Conservation (phyloP, 345 rosid genomes). For the Heritiera littoralis region DNA sequence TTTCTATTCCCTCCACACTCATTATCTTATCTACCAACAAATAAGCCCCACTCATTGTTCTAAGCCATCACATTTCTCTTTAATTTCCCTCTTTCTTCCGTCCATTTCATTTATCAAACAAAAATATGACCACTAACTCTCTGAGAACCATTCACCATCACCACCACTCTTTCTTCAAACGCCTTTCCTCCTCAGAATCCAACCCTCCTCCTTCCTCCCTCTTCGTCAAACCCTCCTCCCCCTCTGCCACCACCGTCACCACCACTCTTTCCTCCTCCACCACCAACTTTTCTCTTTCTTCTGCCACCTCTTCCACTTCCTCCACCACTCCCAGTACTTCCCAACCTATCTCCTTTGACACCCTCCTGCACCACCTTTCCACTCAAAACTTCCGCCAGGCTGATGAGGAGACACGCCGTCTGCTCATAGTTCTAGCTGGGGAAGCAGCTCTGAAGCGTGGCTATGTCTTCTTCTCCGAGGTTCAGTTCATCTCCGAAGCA, state of each 20-base stretch:
- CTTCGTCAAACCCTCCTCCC: slow-evolving; percentile 38
- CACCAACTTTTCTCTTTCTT: slow-evolving; percentile 19
- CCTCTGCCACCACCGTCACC: slow-evolving; percentile 18
- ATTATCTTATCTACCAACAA: slow-evolving; percentile 25
- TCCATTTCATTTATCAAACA: no score
- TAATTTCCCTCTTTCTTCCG: no score
- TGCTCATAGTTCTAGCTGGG: slow-evolving; percentile 75
- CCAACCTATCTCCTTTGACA: slow-evolving; percentile 52
- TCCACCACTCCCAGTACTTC: slow-evolving; percentile 33
- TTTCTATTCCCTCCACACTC: neutral
- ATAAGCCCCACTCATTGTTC: no score
- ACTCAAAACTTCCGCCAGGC: slow-evolving; percentile 74
- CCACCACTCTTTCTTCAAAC: slow-evolving; percentile 21
- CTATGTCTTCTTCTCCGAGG: slow-evolving; percentile 96
- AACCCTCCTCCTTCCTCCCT: slow-evolving; percentile 13
- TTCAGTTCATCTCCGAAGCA: slow-evolving; percentile 54
- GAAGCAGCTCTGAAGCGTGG: slow-evolving; percentile 79
- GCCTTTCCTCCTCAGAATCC: slow-evolving; percentile 22
- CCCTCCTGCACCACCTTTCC: slow-evolving; percentile 61
- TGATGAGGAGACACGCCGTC: slow-evolving; percentile 86
- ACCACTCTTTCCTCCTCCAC: slow-evolving; percentile 25
- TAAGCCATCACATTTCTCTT: neutral
- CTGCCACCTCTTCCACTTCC: slow-evolving; percentile 33
- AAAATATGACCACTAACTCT: slow-evolving; percentile 49
- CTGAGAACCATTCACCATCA: slow-evolving; percentile 39